A percentile compares a stretch with the other conserved stretches of the same genome.
Conservation (phyloP, 1,284 basidiomycete species). For the Moesziomyces sp. region DNA sequence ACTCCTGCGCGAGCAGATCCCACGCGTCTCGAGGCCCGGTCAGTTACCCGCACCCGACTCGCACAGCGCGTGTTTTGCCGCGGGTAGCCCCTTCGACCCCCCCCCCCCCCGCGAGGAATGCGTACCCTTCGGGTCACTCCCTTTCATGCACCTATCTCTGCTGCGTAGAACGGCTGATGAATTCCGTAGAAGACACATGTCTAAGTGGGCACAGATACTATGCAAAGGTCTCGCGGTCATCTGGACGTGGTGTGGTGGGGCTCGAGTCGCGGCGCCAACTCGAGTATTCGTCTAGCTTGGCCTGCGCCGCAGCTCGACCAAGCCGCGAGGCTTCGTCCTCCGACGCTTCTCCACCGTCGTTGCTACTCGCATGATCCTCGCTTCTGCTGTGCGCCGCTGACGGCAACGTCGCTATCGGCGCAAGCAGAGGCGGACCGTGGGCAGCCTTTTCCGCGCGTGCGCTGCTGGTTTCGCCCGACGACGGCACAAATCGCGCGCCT, state of each 20-base stretch:
- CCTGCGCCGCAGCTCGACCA: not conserved
- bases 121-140: slow-evolving; percentile 4
- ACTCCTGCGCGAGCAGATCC: not conserved
- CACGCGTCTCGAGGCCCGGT: slow-evolving; percentile 6
- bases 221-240: slow-evolving; percentile 26
- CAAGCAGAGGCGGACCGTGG: slow-evolving; percentile 17
- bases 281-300: not conserved
- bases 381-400: not conserved
- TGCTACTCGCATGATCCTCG: not conserved
- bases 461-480: not conserved
- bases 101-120: not conserved
- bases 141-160: too few species aligned
- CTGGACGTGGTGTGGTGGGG: slow-evolving; percentile 28
- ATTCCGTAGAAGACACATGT: not conserved
- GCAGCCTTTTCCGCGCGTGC: not conserved
- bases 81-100: not conserved
- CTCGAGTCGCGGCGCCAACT: slow-evolving; percentile 16
- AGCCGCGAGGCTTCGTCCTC: not conserved
- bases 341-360: too few species aligned
- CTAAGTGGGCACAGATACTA: not conserved
- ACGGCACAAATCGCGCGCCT: too few species aligned
- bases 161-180: not conserved
- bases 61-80: slow-evolving; percentile 10
- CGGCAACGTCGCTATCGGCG: not conserved
- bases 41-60: slow-evolving; percentile 12